phyloP scores from a whole-genome alignment of 1,284 basidiomycete species.

The Phaffia rhodozyma region DNA sequence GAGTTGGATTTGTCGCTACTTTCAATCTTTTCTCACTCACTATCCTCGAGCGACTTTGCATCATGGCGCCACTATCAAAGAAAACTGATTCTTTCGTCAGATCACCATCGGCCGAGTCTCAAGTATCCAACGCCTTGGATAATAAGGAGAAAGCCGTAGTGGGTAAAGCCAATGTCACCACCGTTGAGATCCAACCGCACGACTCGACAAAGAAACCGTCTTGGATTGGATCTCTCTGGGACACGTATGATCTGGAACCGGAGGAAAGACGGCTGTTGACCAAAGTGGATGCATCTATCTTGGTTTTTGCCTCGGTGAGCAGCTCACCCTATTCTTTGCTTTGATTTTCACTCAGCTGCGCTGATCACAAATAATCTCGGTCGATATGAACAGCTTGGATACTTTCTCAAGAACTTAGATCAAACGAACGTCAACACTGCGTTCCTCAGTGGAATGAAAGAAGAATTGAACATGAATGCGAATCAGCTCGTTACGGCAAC shows the following conservation, averaged over 20 bases:
- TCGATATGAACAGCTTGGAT: slow-evolving; percentile 23
- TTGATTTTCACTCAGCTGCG: background rate
- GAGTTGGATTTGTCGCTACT: no score
- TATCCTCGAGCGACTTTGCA: no score
- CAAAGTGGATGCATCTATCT: slow-evolving; percentile 31
- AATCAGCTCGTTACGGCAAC: slow-evolving; percentile 29
- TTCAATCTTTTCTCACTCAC: no score
- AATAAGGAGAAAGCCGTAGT: no score
- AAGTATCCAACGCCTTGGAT: no score
- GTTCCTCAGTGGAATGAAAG: slow-evolving; percentile 23
- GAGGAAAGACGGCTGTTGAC: slow-evolving; percentile 28
- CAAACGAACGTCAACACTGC: slow-evolving; percentile 29
- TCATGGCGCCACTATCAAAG: no score
- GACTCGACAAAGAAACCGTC: slow-evolving; percentile 3
- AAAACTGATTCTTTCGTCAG: no score
- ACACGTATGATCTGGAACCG: slow-evolving; percentile 26
- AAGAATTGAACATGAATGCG: slow-evolving; percentile 24
- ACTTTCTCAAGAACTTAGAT: slow-evolving; percentile 29
- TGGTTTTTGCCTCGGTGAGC: slow-evolving; percentile 28
- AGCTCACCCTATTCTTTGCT: background rate
- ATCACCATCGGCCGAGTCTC: no score
- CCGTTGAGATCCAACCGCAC: no score
- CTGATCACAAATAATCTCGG: background rate
- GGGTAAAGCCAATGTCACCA: no score
- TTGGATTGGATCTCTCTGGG: slow-evolving; percentile 26